Base-by-base conservation (phyloP, 2,329 filamentous ascomycete genomes). In the Cladosporium sp. region DNA sequence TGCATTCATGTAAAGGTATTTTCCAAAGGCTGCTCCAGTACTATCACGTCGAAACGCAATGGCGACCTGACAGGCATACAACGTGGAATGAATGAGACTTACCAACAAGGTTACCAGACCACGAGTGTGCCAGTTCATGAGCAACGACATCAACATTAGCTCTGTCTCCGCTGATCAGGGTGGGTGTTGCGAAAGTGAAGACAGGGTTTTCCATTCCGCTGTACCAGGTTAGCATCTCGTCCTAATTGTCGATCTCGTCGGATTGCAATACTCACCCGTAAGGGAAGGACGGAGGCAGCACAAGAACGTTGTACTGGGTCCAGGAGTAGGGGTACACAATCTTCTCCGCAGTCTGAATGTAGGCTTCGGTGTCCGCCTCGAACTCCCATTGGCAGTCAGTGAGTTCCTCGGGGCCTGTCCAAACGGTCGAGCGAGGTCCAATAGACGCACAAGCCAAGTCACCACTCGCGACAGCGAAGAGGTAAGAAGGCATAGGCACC, bases 111-210 rank as follows among this genome's bases (percentile, higher is more conserved):
- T 97, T 97, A 29, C 93, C 94, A 67, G 91, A 95, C 93, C 93
- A 97, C 72, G 90, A 87, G 73, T 90, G 88, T 6, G 84, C 81
- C 53, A 90, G 80, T 73, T 91, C 93, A 77, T 97, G 95, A 1
- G 95, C 95, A 78, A 99, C 96, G 23, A 98, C 94, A 76, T 98
- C 94, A 23, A 98, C 88, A 71, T 98, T 98, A 75, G 97, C 90
- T 69, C 82, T 78, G 68, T 84, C 85, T 57, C 94, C 94, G 65
- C 91, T 95, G 74, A 99, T 93, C 71, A 98, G 90, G 40, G 93
- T 96, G 1, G 94, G 94, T 1, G 95, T 98, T 1, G 93, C 94
- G 77, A 96, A 98, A 0, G 95, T 98, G 80, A 91, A 97, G 62
- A 97, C 88, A 0, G 93, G 93, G 76, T 97, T 97, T 62, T 62